phyloP scores from a whole-genome alignment of 2,329 filamentous ascomycete species.

The Botrytis aclada region DNA sequence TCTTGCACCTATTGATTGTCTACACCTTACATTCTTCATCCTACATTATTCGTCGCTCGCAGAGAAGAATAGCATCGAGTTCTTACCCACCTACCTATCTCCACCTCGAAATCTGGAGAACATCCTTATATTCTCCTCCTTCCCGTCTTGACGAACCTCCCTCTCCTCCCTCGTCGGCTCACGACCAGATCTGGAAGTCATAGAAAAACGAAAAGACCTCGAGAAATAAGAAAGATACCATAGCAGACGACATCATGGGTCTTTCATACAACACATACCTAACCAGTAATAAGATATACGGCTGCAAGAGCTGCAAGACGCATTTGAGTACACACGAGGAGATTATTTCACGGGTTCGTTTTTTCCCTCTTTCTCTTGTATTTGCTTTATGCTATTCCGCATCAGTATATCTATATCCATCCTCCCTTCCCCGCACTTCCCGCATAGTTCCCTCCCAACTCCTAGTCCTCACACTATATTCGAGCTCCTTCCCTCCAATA shows the following conservation, averaged over 20 bases:
- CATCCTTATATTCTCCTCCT: background rate
- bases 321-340: slow-evolving; percentile 94
- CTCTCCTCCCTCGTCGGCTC: background rate
- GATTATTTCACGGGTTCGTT: slow-evolving; percentile 83
- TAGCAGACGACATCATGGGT: slow-evolving; percentile 57
- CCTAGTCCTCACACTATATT: background rate
- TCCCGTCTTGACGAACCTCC: background rate
- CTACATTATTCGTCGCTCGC: background rate
- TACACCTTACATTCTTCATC: background rate
- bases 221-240: background rate
- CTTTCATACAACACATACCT: slow-evolving; percentile 91
- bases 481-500: background rate
- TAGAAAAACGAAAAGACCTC: background rate
- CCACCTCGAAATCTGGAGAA: background rate
- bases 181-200: background rate
- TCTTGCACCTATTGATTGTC: background rate
- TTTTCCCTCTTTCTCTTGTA: slow-evolving; percentile 9
- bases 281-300: slow-evolving; percentile 81
- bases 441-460: background rate
- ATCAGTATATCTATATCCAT: background rate
- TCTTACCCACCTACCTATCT: background rate
- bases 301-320: slow-evolving; percentile 92
- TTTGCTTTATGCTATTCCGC: background rate
- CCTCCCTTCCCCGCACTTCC: background rate
- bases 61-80: background rate